Base-by-base conservation (phyloP, 2,329 filamentous ascomycete genomes). In the Sphaerulina vaccinii region DNA sequence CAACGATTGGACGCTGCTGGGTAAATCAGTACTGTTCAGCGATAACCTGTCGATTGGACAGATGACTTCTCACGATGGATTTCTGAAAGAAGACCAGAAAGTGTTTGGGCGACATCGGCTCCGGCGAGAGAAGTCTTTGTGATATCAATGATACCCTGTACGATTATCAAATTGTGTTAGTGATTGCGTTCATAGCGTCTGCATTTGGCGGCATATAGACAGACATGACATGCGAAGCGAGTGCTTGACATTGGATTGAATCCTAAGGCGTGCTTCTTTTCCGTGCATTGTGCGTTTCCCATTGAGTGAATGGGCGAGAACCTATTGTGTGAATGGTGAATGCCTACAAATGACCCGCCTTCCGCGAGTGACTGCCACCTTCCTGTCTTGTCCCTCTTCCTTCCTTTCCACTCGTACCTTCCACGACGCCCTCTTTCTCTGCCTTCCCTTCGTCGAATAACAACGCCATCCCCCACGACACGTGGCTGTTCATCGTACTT, bases 1-100 rank as follows among this genome's bases (percentile, higher is more conserved):
- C 21, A 37, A 51, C 6, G 65, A 68, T 21, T 75, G 73, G 73
- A 72, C 67, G 1, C 32, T 74, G 22, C 59, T 69, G 24, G 66
- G 66, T 3, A 75, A 75, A 60, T 67, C 67, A 1, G 65, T 70
- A 2, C 51, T 74, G 5, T 74, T 74, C 62, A 69, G 68, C 15
- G 72, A 73, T 49, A 64, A 67, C 49, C 22, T 56, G 6, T 65
- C 61, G 8, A 57, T 64, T 45, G 53, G 58, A 41, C 49, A 60
- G 19, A 52, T 66, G 49, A 50, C 60, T 21, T 47, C 39, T 6
- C 52, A 55, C 33, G 47, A 51, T n/a, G 62, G 58, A 11, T 56
- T 52, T 50, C 54, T 53, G 40, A 49, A 55, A 18, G 59, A 61
- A 8, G 49, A 50, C 16, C 59, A 60, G 33, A 59, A 40, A 29